Conservation (phyloP, 2,329 filamentous ascomycete species). For the Atkinsonella hypoxylon region DNA sequence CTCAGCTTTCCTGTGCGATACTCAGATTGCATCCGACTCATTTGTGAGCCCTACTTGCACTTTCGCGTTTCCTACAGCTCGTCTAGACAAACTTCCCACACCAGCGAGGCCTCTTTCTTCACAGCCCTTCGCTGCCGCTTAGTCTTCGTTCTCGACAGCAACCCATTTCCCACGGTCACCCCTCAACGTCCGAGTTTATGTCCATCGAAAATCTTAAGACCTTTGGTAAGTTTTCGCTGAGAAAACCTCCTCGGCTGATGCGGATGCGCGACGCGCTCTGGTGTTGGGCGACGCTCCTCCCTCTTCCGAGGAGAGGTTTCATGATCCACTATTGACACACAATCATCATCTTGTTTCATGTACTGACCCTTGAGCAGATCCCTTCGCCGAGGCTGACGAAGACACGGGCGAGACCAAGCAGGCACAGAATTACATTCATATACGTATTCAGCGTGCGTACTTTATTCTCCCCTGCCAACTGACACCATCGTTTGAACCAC, state of each 20-base stretch:
- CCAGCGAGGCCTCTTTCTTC: slow-evolving; percentile 32
- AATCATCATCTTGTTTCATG: slow-evolving; percentile 11
- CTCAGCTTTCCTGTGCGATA: background rate
- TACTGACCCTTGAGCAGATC: slow-evolving; percentile 49
- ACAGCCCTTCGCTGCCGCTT: slow-evolving; percentile 36
- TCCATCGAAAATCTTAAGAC: slow-evolving; percentile 98
- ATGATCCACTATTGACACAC: slow-evolving; percentile 4
- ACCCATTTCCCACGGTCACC: slow-evolving; percentile 44
- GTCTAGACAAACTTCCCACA: slow-evolving; percentile 12
- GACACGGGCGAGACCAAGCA: slow-evolving; percentile 92
- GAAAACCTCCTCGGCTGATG: background rate
- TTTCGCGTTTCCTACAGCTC: slow-evolving; percentile 8
- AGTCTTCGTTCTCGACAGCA: slow-evolving; percentile 17
- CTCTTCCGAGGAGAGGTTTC: background rate
- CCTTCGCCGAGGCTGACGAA: slow-evolving; percentile 99
- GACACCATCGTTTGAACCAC: background rate
- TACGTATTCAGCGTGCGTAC: slow-evolving; percentile 90
- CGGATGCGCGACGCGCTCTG: background rate
- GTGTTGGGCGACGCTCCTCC: too few relatives aligned
- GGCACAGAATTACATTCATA: slow-evolving; percentile 97
- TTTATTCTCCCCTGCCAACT: background rate
- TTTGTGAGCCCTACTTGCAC: background rate
- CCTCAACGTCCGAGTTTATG: slow-evolving; percentile 77
- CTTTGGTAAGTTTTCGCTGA: slow-evolving; percentile 53
- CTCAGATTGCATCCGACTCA: background rate